These are phyloP conservation scores for Tuber microsphaerosporum DNA, from an alignment of 495 filamentous ascomycete species.

Conservation along the genomic window DNA sequence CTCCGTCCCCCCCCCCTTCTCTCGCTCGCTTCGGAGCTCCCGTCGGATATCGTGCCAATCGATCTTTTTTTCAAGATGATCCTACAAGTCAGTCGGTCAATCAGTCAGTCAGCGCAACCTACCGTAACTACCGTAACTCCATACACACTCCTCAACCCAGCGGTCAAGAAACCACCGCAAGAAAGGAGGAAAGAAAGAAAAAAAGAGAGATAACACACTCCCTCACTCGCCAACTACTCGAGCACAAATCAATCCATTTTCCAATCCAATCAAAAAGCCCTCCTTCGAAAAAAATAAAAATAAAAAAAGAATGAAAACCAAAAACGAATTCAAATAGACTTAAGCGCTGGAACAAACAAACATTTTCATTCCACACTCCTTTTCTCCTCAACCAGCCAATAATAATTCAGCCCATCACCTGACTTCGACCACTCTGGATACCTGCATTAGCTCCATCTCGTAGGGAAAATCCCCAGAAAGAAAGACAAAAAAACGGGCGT, in stretches of 20 bases:
- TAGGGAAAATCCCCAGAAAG: slow-evolving; percentile 17
- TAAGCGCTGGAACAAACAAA: background rate
- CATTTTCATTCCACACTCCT: background rate
- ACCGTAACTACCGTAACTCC: background rate
- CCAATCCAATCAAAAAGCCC: background rate
- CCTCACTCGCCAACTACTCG: too few species aligned
- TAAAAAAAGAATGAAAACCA: background rate
- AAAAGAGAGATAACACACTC: background rate
- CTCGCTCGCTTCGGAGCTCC: background rate
- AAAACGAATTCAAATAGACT: background rate
- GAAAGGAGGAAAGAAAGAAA: background rate
- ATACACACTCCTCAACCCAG: background rate
- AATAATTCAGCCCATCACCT: slow-evolving; percentile 31
- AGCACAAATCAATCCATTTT: background rate
- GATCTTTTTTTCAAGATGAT: background rate
- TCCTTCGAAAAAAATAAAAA: background rate
- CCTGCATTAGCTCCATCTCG: slow-evolving; percentile 36
- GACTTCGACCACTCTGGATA: slow-evolving; percentile 30
- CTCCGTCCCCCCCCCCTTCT: background rate
- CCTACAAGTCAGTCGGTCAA: too few species aligned
- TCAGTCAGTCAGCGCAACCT: too few species aligned
- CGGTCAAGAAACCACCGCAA: background rate
- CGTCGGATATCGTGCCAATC: background rate
- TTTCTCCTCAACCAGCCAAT: background rate
- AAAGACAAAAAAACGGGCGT: slow-evolving; percentile 15